Percentiles rank a stretch among this genome's conserved stretches.
Conservation (phyloP, 306 rosid species). For the Glycyrrhiza uralensis region DNA sequence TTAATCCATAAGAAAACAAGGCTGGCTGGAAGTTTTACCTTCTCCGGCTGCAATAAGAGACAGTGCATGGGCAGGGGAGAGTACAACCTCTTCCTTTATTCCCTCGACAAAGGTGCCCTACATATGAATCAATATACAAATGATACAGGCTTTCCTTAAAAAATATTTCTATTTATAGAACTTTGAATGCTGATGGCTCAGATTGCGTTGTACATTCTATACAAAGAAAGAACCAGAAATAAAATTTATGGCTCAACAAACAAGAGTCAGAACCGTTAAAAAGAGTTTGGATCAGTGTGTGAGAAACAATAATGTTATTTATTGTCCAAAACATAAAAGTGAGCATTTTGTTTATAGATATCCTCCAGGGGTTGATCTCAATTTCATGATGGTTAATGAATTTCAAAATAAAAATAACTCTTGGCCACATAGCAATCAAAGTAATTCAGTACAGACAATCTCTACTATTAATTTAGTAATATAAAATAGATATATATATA, state of each 20-base stretch:
- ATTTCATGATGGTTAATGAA: conserved; percentile 3
- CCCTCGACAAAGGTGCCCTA: conserved; percentile 98
- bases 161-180: conserved; percentile 16
- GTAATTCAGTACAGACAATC: background rate
- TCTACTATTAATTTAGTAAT: conserved; percentile 1
- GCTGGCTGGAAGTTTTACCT: conserved; percentile 50
- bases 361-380: background rate
- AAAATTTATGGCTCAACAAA: background rate
- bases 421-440: background rate
- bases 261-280: background rate
- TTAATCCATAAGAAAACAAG: background rate
- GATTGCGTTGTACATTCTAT: background rate
- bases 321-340: background rate
- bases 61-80: conserved; percentile 98
- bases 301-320: background rate
- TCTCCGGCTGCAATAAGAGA: conserved; percentile 99
- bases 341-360: background rate
- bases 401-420: conserved; percentile 9
- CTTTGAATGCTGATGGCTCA: background rate
- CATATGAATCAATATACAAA: conserved; percentile 35
- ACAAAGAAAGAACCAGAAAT: background rate
- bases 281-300: background rate
- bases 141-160: conserved; percentile 18
- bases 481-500: background rate
- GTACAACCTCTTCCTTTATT: conserved; percentile 95